Evolutionary conservation across 352 stramenopile genomes (phyloP), one percentile per base, ranked within the genome.

Genomic region (Globisporangium irregulare): DNA sequence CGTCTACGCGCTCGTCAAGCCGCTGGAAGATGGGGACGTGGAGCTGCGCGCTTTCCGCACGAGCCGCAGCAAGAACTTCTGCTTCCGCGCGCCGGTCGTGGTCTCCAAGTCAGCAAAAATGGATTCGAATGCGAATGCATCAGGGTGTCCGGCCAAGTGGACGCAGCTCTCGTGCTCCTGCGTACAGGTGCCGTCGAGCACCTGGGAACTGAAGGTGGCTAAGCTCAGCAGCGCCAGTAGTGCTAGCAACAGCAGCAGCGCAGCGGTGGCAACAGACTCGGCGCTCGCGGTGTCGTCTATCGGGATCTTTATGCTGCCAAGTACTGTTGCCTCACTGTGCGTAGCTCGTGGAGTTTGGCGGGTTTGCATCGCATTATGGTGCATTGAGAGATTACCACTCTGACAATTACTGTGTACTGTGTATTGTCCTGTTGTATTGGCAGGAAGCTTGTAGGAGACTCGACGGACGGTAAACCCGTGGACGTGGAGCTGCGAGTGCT

Each of bases 31-130:
- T n/a, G 34, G 34, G 7, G 34, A 18, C n/a, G 34, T 51, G 34
- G 57, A 62, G 57, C 57, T 62, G 29, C 57, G 57, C 8, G 57
- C 57, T 4, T 62, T 62, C 57, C 57, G n/a, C 32, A 62, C 57
- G 9, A 25, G 6, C 34, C 38, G n/a, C 20, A 20, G n/a, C 34
- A 25, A 25, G n/a, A 62, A 62, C 57, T 62, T 62, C n/a, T 62
- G 57, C n/a, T 62, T 62, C n/a, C 59, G 46, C 5, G 59, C 43
- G 2, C 43, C 59, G 3, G 48, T 66, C 10, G 43, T 66, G 10
- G 59, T 66, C n/a, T 38, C 41, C 25, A 66, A 57, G 41, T 66
- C 41, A 18, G 24, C 29, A 25, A 15, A 14, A 27, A 3, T 1
- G 27, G 27, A 29, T 36, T 3, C 32, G 3, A 36, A 9, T 36